These are phyloP conservation scores for Malassezia yamatoensis DNA, from an alignment of 1,284 basidiomycete genomes.

Conservation along the genomic window DNA sequence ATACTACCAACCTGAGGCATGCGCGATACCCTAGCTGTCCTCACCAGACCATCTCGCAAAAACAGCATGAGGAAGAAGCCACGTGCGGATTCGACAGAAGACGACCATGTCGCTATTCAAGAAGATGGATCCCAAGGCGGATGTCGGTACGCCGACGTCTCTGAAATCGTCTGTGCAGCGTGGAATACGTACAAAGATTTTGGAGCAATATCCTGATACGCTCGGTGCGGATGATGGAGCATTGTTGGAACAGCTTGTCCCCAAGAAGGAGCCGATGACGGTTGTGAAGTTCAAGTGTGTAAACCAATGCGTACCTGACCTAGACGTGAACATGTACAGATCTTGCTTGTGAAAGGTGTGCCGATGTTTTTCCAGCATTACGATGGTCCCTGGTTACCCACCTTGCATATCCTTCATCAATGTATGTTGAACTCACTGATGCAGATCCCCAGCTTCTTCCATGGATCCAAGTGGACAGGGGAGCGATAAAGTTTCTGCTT, in stretches of 20 bases:
- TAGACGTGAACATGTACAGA: constrained; percentile 89
- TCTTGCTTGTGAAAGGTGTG: constrained; percentile 74
- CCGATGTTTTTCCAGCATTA: constrained; percentile 95
- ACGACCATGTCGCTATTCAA: constrained; percentile 45
- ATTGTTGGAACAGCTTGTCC: constrained; percentile 81
- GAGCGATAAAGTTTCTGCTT: constrained; percentile 92
- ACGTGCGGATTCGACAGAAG: background rate
- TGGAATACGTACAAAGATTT: constrained; percentile 67
- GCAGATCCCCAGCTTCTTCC: constrained; percentile 73
- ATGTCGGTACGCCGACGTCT: constrained; percentile 83
- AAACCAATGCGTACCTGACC: background rate
- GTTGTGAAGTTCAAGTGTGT: constrained; percentile 80
- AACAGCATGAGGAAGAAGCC: background rate
- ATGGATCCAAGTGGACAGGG: constrained; percentile 79
- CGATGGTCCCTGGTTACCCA: constrained; percentile 84
- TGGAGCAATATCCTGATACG: constrained; percentile 65
- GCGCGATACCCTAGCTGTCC: too few relatives aligned
- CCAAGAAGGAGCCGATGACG: constrained; percentile 89
- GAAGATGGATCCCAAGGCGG: constrained; percentile 58
- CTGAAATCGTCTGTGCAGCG: constrained; percentile 90
- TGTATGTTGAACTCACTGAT: constrained; percentile 47
- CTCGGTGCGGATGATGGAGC: constrained; percentile 53
- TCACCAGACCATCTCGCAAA: too few relatives aligned
- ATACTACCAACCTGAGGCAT: too few relatives aligned
- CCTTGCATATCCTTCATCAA: constrained; percentile 75